phyloP scores from a whole-genome alignment of 2,329 filamentous ascomycete genomes.

The Nothopassalora personata region DNA sequence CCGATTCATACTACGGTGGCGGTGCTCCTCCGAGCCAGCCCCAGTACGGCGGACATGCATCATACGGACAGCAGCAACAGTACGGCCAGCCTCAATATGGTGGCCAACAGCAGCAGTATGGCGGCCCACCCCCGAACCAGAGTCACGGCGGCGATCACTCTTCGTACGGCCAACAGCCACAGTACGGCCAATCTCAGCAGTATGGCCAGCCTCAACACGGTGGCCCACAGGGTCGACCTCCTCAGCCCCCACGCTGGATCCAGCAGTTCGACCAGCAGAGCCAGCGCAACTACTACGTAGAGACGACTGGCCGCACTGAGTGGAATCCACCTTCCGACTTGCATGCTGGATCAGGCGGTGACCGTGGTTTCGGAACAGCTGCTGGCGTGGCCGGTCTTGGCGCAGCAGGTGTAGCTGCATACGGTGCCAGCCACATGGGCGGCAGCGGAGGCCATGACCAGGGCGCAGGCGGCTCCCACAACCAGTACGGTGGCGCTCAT shows the following conservation, averaged over 20 bases:
- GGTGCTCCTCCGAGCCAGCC: neutral
- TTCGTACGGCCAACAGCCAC: slow-evolving; percentile 15
- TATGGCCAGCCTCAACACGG: slow-evolving; percentile 28
- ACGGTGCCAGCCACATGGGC: slow-evolving; percentile 6
- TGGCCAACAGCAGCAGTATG: slow-evolving; percentile 26
- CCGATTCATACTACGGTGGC: slow-evolving; percentile 3
- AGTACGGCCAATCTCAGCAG: slow-evolving; percentile 23
- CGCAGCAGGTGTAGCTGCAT: neutral
- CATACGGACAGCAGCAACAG: slow-evolving; percentile 10
- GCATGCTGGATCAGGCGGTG: slow-evolving; percentile 21
- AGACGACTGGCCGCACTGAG: slow-evolving; percentile 57
- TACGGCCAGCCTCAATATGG: slow-evolving; percentile 17
- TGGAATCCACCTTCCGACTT: slow-evolving; percentile 54
- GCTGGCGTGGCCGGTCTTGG: neutral
- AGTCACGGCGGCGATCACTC: slow-evolving; percentile 4
- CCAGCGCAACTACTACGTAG: slow-evolving; percentile 61
- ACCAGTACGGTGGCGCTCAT: slow-evolving; percentile 16
- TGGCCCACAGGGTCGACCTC: slow-evolving; percentile 34
- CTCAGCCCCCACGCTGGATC: slow-evolving; percentile 57
- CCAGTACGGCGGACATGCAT: slow-evolving; percentile 4
- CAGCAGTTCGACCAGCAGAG: slow-evolving; percentile 58
- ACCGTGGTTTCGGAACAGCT: neutral
- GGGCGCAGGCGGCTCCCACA: slow-evolving; percentile 15
- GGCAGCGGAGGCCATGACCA: slow-evolving; percentile 11
- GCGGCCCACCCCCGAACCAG: slow-evolving; percentile 22